Evolutionary conservation across 2,329 filamentous ascomycete genomes (phyloP).

Genomic region (Calonectria pseudoturangicola): DNA sequence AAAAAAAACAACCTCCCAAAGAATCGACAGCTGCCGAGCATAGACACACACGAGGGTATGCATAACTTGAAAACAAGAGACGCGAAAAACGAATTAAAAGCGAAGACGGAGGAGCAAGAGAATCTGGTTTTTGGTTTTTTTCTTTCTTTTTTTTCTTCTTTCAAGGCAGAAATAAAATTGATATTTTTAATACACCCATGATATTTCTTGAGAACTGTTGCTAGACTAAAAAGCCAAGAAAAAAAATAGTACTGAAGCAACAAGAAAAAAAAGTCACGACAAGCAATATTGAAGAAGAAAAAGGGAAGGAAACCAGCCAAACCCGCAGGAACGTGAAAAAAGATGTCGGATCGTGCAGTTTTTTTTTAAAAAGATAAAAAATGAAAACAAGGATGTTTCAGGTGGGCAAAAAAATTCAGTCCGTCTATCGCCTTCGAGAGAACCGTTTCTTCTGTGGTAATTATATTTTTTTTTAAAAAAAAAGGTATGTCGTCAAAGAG

Average conservation of each 20-base stretch:
- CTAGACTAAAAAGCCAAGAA: slow-evolving; percentile 53
- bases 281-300: slow-evolving; percentile 34
- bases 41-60: slow-evolving; percentile 26
- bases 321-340: neutral
- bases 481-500: slow-evolving; percentile 3
- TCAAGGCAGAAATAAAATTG: slow-evolving; percentile 21
- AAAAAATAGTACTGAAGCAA: slow-evolving; percentile 9
- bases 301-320: slow-evolving; percentile 36
- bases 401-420: neutral
- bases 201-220: slow-evolving; percentile 50
- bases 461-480: slow-evolving; percentile 8
- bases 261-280: slow-evolving; percentile 25
- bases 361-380: neutral
- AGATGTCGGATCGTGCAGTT: slow-evolving; percentile 12
- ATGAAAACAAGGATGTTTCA: neutral
- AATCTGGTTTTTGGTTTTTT: neutral
- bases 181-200: slow-evolving; percentile 40
- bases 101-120: neutral
- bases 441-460: slow-evolving; percentile 15
- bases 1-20: neutral
- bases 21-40: slow-evolving; percentile 28
- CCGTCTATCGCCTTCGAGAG: slow-evolving; percentile 7
- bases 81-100: neutral
- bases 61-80: neutral
- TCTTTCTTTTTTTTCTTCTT: no score